phyloP scores from a whole-genome alignment of 2,329 filamentous ascomycete genomes.

The Aureobasidium sp. region DNA sequence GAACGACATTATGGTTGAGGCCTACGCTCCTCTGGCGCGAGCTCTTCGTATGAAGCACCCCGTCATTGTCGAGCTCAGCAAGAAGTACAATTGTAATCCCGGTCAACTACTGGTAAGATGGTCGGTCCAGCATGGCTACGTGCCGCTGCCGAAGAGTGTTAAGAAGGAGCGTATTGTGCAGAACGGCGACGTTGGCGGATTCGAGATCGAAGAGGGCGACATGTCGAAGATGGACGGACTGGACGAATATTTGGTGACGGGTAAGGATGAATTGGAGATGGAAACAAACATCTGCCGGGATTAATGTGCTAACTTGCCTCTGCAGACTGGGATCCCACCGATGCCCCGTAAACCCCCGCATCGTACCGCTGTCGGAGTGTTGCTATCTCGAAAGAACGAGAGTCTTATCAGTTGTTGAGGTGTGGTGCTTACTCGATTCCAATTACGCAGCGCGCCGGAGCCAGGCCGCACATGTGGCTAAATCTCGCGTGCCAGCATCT shows the following conservation, averaged over 20 bases:
- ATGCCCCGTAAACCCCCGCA: slow-evolving; percentile 27
- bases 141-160: slow-evolving; percentile 79
- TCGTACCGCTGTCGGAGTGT: slow-evolving; percentile 12
- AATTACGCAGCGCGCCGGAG: slow-evolving; percentile 17
- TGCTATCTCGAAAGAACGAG: neutral
- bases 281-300: slow-evolving; percentile 3
- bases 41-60: slow-evolving; percentile 76
- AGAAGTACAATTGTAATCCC: slow-evolving; percentile 74
- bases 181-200: slow-evolving; percentile 68
- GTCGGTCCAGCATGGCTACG: slow-evolving; percentile 78
- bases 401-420: slow-evolving; percentile 22
- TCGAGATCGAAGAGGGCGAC: slow-evolving; percentile 70
- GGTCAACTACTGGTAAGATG: slow-evolving; percentile 82
- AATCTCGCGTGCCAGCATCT: neutral
- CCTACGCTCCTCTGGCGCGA: slow-evolving; percentile 81
- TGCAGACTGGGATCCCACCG: slow-evolving; percentile 39
- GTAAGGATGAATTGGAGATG: slow-evolving; percentile 36
- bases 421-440: slow-evolving; percentile 13
- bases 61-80: slow-evolving; percentile 65
- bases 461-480: neutral
- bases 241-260: slow-evolving; percentile 79
- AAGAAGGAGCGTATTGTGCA: slow-evolving; percentile 67
- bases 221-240: slow-evolving; percentile 69
- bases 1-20: slow-evolving; percentile 76
- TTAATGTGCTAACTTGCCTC: slow-evolving; percentile 1